Evolutionary conservation across 371 early-diverging fungal genomes (phyloP), one percentile per base, ranked within the genome.

Genomic region (Rhizoclosmatium hyalinum): DNA sequence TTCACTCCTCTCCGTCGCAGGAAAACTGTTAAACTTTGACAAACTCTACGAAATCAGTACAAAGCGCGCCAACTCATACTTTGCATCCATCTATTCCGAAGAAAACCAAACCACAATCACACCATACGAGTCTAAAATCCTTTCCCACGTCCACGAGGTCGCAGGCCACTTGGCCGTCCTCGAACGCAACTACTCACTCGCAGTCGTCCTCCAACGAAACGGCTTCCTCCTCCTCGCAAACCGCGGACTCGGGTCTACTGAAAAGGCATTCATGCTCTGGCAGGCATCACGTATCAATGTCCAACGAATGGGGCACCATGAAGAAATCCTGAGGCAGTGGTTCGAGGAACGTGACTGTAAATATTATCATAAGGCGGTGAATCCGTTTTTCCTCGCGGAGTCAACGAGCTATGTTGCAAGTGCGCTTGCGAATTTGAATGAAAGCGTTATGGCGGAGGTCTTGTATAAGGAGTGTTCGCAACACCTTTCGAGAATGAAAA

Each of bases 251-350:
- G 50, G 50, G 1, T 50, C 50, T 12, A 50, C 50, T 12, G 50
- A 50, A 50, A 50, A 50, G 50, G 50, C 50, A 50, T 50, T 50
- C 17, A 50, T 50, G 50, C 6, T 50, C 12, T 50, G 50, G 50
- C 50, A 50, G 17, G 50, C 12, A 6, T 50, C 50, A 12, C 50
- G 50, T 6, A 17, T 50, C 12, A 50, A 50, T 50, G 50, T 50
- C 6, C 50, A 50, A 50, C 50, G 50, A 50, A 50, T 61, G 41
- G 61, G 61, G 10, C 32, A 61, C 24, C 61, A 61, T 61, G 61
- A 61, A 3, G 61, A 61, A 41, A 41, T 61, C 12, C 32, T 61
- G 24, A 12, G 61, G 19, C 61, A 61, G 41, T 61, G 61, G 61
- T 61, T 61, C 41, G 61, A 41, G 12, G 61, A 41, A 2, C 32